Conservation (phyloP, 1,284 basidiomycete genomes). For the Puccinia coronata region DNA sequence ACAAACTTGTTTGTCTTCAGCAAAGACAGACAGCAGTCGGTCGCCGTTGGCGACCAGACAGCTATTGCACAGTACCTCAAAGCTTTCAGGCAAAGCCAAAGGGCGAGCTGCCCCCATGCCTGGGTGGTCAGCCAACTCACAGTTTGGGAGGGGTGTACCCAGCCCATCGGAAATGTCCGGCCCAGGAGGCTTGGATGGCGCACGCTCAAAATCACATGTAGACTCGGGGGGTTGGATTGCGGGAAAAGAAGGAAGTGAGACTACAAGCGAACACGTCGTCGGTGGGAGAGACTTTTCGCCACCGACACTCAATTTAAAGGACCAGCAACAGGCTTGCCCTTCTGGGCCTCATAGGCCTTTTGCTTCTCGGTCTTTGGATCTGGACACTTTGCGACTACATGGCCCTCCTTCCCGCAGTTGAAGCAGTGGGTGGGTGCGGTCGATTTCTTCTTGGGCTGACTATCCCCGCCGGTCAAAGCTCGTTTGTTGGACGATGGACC, state of each 20-base stretch:
- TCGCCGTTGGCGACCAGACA: not conserved
- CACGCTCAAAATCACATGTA: not conserved
- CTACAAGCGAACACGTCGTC: not conserved
- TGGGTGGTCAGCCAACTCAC: not conserved
- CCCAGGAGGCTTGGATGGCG: not conserved
- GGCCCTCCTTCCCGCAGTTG: constrained; percentile 10
- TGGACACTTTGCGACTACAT: not conserved
- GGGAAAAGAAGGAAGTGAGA: not conserved
- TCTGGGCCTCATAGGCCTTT: not conserved
- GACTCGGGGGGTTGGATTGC: not conserved
- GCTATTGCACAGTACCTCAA: not conserved
- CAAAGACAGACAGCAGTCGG: not conserved
- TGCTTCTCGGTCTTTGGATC: not conserved
- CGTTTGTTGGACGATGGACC: not conserved
- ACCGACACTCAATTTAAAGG: constrained; percentile 15
- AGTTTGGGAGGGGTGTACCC: not conserved
- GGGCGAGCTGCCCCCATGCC: not conserved
- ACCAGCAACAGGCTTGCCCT: not conserved
- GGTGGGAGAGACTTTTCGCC: not conserved
- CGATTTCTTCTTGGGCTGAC: not conserved
- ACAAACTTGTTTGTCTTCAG: not conserved
- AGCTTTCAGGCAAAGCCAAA: not conserved
- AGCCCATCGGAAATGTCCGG: not conserved
- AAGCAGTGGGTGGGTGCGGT: not conserved
- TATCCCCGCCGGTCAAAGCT: no score